Conservation (phyloP, 805 yeast genomes). For the Sugiyamaella boreocaroliniensis region DNA sequence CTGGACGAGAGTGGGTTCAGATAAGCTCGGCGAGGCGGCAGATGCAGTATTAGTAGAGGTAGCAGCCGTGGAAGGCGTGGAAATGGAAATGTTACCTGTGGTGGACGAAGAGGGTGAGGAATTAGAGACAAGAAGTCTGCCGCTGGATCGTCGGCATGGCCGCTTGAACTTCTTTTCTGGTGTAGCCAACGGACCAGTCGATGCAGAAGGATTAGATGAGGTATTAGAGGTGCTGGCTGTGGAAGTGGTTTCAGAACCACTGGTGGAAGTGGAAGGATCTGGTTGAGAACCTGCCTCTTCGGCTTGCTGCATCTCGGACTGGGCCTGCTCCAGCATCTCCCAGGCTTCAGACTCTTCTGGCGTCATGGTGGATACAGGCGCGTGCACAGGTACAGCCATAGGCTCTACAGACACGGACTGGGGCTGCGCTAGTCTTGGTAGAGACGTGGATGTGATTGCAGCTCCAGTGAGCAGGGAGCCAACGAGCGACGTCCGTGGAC, state of each 20-base stretch:
- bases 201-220: neutral
- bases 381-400: neutral
- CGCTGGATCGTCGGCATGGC: conserved; percentile 19
- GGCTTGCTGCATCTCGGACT: neutral
- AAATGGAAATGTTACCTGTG: neutral
- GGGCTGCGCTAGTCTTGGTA: neutral
- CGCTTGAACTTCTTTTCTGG: conserved; percentile 21
- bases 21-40: neutral
- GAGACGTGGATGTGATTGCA: neutral
- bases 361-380: conserved; percentile 11
- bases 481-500: neutral
- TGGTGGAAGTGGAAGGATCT: neutral
- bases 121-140: neutral
- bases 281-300: neutral
- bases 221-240: neutral
- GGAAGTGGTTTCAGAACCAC: neutral
- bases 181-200: conserved; percentile 10
- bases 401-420: neutral
- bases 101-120: neutral
- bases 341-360: conserved; percentile 27
- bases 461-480: neutral
- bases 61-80: conserved; percentile 1
- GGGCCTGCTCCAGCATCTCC: conserved; percentile 27
- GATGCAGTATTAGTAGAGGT: neutral
- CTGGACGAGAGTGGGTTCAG: conserved; percentile 16